Evolutionary conservation across 345 rosid genomes (phyloP), one percentile per base, ranked within the genome.

Genomic region (Aegle marmelos): DNA sequence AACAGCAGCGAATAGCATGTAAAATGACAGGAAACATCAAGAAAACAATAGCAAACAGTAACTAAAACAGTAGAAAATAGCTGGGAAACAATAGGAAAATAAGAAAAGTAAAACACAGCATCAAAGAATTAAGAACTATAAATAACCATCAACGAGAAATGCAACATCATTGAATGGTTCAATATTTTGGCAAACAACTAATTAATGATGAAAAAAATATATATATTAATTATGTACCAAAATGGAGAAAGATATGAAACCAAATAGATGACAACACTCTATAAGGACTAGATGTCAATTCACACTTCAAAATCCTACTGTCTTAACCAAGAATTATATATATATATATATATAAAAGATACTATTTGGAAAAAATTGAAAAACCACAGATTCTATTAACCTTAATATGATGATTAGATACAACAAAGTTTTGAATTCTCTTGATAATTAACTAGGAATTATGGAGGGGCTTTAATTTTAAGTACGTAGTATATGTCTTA

Each of bases 111-210:
- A 34, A 34, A 34, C 0, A 34, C 37, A 33, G 39, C 17, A 34
- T 6, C 37, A 80, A 76, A 37, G 31, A 25, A 78, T 45, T n/a
- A 70, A 33, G 34, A 48, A 50, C n/a, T 66, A 28, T 56, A 24
- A 24, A 16, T 57, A 68, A 33, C 58, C 58, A 31, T 73, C 56
- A 63, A 76, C 7, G 64, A 36, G 66, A 66, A 36, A 36, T 36
- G 39, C 39, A 36, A 36, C 39, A 17, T 4, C 28, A 17, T 71
- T 9, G 34, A 21, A 54, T 56, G 39, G 48, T 27, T 73, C 50
- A 56, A 25, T 70, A 71, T n/a, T 75, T 16, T 36, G 67, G 57
- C 58, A 71, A 68, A 68, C 48, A 7, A 36, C 39, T 6, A 36
- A 36, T 36, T 14, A 50, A 48, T 48, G 21, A 71, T 64, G 37